These are phyloP conservation scores for Pseudophaeomoniella oleicola DNA, from an alignment of 2,329 filamentous ascomycete species.

Conservation along the genomic window DNA sequence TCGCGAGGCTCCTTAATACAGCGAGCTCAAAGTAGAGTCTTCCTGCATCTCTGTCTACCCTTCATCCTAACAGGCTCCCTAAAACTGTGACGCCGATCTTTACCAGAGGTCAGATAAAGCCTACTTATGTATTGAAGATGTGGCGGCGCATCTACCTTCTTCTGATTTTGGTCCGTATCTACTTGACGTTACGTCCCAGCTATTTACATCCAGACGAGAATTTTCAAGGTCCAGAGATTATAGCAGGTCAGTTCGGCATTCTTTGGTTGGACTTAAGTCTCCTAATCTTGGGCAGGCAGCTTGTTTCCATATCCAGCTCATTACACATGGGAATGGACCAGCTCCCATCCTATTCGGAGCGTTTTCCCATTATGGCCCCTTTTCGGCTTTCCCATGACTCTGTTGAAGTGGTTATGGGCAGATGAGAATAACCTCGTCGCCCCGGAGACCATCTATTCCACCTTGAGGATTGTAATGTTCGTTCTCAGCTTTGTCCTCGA, in stretches of 20 bases:
- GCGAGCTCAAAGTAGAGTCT: too few species aligned
- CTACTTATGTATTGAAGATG: conserved; percentile 45
- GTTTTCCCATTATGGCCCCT: conserved; percentile 92
- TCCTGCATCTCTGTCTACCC: too few species aligned
- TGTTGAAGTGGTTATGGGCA: conserved; percentile 84
- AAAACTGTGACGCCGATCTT: too few species aligned
- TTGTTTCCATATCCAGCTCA: conserved; percentile 86
- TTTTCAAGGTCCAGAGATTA: conserved; percentile 95
- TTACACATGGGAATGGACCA: conserved; percentile 92
- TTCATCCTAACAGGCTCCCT: too few species aligned
- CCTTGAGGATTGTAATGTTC: conserved; percentile 81
- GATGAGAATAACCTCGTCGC: conserved; percentile 64
- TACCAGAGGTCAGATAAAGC: not conserved
- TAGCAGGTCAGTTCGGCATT: too few species aligned
- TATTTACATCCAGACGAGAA: conserved; percentile 98
- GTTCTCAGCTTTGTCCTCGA: conserved; percentile 88
- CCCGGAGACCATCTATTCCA: conserved; percentile 81
- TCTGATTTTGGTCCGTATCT: conserved; percentile 73
- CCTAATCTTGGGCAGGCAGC: too few species aligned
- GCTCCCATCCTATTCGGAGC: conserved; percentile 76
- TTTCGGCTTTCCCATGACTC: conserved; percentile 85
- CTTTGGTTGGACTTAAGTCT: too few species aligned
- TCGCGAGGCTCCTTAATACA: too few species aligned
- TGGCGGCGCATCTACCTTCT: conserved; percentile 83
- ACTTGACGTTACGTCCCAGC: conserved; percentile 86